A percentile compares a stretch with the other conserved stretches of the same genome.
Conservation (phyloP, 176 grass and related monocot species). For the Carex myosuroides region DNA sequence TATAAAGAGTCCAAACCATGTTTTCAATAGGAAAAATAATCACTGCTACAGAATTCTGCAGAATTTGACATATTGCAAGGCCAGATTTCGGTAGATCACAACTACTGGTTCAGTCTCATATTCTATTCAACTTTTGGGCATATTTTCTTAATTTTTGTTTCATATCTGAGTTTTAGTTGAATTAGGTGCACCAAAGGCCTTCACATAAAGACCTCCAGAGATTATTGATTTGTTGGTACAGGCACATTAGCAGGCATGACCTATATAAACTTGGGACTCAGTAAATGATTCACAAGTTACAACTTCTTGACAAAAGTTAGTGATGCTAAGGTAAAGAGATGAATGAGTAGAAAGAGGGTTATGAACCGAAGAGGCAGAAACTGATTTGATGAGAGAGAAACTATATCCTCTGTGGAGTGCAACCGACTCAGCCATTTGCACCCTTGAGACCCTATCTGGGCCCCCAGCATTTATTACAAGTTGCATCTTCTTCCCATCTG, state of each 20-base stretch:
- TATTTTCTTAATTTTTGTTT: background rate
- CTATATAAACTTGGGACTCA: background rate
- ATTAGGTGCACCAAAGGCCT: background rate
- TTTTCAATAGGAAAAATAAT: background rate
- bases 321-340: background rate
- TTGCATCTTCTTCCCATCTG: constrained; percentile 52
- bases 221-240: background rate
- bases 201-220: background rate
- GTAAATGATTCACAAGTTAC: background rate
- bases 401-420: constrained; percentile 61
- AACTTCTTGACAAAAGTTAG: background rate
- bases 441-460: constrained; percentile 76
- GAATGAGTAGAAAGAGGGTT: background rate
- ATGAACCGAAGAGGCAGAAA: constrained; percentile 68
- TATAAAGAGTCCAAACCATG: background rate
- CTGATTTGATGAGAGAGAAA: constrained; percentile 53
- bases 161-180: background rate
- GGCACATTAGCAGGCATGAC: background rate
- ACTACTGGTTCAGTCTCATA: background rate
- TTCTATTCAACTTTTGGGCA: background rate
- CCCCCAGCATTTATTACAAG: constrained; percentile 71
- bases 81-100: background rate
- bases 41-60: background rate
- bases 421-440: constrained; percentile 91
- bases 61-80: background rate